A percentile compares a stretch with the other conserved stretches of the same genome.
phyloP scores from a whole-genome alignment of 2,329 filamentous ascomycete species.

The Hansfordia pulvinata region DNA sequence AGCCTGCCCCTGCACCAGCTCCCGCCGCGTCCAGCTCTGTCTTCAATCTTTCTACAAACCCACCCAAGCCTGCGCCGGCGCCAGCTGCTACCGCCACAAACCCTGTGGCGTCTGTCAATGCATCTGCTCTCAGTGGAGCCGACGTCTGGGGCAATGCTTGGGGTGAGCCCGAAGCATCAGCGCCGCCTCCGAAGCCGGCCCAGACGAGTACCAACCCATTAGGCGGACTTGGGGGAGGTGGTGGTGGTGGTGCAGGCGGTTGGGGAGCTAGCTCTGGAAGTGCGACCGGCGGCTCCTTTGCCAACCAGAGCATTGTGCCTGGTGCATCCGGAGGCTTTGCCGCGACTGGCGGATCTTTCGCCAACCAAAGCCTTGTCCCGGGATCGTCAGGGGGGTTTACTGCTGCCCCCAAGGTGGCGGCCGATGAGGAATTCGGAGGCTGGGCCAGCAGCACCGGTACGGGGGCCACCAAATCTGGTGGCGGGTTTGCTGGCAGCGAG shows the following conservation, averaged over 20 bases:
- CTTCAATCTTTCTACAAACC: constrained; percentile 63
- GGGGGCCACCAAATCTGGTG: constrained; percentile 36
- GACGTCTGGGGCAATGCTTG: constrained; percentile 91
- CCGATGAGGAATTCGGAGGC: constrained; percentile 91
- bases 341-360: constrained; percentile 30
- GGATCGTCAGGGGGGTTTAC: constrained; percentile 53
- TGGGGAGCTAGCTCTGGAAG: constrained; percentile 31
- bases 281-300: constrained; percentile 29
- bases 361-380: constrained; percentile 45
- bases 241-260: constrained; percentile 44
- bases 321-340: constrained; percentile 53
- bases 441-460: constrained; percentile 63
- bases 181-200: constrained; percentile 22
- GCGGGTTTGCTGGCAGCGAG: constrained; percentile 56
- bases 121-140: constrained; percentile 30
- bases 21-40: constrained; percentile 45
- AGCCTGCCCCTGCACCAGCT: constrained; percentile 26
- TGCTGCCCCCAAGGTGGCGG: constrained; percentile 54
- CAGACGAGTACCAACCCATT: constrained; percentile 48
- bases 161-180: constrained; percentile 46
- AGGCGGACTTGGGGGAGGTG: constrained; percentile 23
- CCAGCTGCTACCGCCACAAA: constrained; percentile 21
- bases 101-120: constrained; percentile 21
- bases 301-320: constrained; percentile 45
- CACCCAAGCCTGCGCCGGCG: constrained; percentile 27